phyloP scores from a whole-genome alignment of 768 basidiomycete species.

The Podaxis pistillaris region DNA sequence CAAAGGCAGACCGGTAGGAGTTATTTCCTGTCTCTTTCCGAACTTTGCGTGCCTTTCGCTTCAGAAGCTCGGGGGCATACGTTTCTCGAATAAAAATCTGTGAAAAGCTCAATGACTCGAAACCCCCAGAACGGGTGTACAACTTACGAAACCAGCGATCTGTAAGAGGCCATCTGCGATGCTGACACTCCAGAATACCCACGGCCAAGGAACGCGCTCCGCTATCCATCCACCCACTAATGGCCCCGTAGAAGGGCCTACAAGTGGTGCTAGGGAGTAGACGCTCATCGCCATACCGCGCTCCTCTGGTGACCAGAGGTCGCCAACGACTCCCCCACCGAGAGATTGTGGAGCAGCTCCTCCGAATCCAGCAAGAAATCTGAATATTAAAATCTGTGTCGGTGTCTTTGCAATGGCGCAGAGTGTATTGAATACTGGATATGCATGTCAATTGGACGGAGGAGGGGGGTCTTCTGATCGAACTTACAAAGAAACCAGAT shows the following conservation, averaged over 20 bases:
- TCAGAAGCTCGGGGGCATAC: constrained; percentile 49
- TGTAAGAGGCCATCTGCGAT: constrained; percentile 50
- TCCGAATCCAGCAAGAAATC: constrained; percentile 63
- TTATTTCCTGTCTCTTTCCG: constrained; percentile 30
- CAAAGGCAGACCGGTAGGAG: constrained; percentile 40
- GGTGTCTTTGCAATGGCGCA: constrained; percentile 53
- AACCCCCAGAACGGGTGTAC: not conserved
- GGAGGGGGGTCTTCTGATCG: not conserved
- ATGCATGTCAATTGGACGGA: not conserved
- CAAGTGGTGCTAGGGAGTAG: constrained; percentile 53
- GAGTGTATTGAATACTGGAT: constrained; percentile 41
- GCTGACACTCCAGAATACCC: constrained; percentile 61
- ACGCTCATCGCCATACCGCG: constrained; percentile 51
- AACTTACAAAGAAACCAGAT: constrained; percentile 54
- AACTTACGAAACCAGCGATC: constrained; percentile 45
- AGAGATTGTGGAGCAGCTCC: constrained; percentile 63
- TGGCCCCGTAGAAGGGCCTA: constrained; percentile 42
- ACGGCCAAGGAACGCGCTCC: constrained; percentile 51
- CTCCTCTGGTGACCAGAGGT: constrained; percentile 51
- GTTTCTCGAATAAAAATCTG: constrained; percentile 35
- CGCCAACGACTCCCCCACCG: constrained; percentile 56
- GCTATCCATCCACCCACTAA: constrained; percentile 44
- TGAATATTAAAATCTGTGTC: constrained; percentile 54
- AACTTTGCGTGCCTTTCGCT: constrained; percentile 34
- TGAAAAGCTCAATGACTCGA: not conserved